Base-by-base conservation (phyloP, 2,329 filamentous ascomycete genomes). In the Botrytis galanthina region DNA sequence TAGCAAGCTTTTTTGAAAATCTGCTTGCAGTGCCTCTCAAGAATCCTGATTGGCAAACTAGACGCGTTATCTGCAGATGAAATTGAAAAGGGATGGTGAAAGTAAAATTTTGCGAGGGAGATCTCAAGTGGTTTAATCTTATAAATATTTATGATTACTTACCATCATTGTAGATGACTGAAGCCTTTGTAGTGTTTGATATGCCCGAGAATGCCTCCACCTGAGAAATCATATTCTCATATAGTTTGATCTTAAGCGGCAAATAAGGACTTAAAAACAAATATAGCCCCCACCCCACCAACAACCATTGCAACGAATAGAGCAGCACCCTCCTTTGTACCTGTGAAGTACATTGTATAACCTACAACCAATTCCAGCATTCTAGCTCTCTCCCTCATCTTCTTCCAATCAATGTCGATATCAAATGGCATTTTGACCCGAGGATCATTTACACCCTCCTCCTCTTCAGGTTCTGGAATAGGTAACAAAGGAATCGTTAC, bases 341-440 rank as follows among this genome's bases (percentile, higher is more conserved):
- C 77, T 74, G 80, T 80, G 44, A 81, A 78, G 61, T 80, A 82
- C 63, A 90, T 90, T 29, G 85, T 77, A 61, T 87, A 81, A 18
- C 91, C 91, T 3, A 91, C 86, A 35, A 87, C 78, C 39, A 91
- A 62, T 80, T 93, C 91, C 76, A 86, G 86, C 60, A 82, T 83
- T 72, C 89, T 85, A 14, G 90, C 90, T 61, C 82, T 81, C 35
- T 84, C 84, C 74, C 89, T 83, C 77, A 85, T 84, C 46, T 82
- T 78, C 78, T 83, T 85, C 90, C 89, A 92, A 54, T 85, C 80
- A 7, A 85, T 83, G 77, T 89, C 86, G 64, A 91, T 83, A 29
- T 84, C 79, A 79, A 89, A 92, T 1, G 90, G 90, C 62, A 87
- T 82, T n/a, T 81, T 79, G 32, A 83, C 78, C 57, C 83, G 80